Evolutionary conservation across 2,329 filamentous ascomycete genomes (phyloP).

Genomic region (Botrytis fabae): DNA sequence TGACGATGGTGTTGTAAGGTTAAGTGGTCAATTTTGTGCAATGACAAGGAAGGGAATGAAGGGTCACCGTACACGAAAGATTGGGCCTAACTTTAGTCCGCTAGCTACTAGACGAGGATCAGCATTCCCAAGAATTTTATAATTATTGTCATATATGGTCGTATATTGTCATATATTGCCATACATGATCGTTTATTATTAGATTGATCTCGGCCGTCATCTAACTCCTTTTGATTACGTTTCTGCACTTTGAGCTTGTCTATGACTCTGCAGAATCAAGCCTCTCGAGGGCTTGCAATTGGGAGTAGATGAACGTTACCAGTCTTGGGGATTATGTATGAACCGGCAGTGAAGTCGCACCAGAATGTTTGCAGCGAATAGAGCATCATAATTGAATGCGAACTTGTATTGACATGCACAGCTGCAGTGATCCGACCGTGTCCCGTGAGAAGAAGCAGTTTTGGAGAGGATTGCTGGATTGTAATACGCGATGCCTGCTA

Average conservation of each 20-base stretch:
- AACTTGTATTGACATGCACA: background rate
- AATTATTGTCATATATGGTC: background rate
- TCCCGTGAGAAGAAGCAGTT: background rate
- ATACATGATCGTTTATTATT: no score
- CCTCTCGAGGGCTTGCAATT: background rate
- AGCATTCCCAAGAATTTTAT: background rate
- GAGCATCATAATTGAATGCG: background rate
- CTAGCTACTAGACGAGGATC: background rate
- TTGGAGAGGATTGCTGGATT: no score
- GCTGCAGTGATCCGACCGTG: conserved; percentile 9
- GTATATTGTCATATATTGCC: background rate
- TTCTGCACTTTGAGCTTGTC: background rate
- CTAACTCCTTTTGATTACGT: no score
- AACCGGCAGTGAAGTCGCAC: background rate
- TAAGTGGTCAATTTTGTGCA: background rate
- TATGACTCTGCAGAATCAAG: background rate
- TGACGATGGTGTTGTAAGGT: background rate
- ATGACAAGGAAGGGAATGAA: background rate
- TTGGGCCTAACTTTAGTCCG: background rate
- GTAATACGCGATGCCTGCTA: background rate
- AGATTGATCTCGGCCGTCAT: background rate
- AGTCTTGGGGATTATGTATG: background rate
- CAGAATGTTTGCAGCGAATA: background rate
- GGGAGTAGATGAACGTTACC: background rate
- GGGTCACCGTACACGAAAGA: conserved; percentile 2